A percentile compares a stretch with the other conserved stretches of the same genome.
These are phyloP conservation scores for Lyophyllum atratum DNA, from an alignment of 768 basidiomycete genomes.

Conservation along the genomic window DNA sequence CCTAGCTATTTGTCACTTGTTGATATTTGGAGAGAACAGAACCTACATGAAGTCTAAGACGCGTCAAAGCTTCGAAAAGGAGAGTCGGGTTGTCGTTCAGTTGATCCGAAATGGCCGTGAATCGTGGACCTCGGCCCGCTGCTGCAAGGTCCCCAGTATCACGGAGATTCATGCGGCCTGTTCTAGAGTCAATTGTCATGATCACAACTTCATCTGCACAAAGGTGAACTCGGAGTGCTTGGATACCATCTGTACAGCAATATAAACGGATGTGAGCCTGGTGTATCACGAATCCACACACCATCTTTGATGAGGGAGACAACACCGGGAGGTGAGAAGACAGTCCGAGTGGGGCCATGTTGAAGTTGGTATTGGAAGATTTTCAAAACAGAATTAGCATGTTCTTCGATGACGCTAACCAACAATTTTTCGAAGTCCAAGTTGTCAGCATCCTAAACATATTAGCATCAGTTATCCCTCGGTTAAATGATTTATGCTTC, in stretches of 20 bases:
- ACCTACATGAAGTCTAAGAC: slow-evolving; percentile 65
- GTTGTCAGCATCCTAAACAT: slow-evolving; percentile 56
- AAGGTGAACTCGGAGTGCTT: slow-evolving; percentile 66
- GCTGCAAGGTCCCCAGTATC: slow-evolving; percentile 83
- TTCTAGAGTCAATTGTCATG: slow-evolving; percentile 78
- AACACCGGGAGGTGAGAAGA: slow-evolving; percentile 66
- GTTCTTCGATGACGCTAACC: slow-evolving; percentile 60
- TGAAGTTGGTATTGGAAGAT: slow-evolving; percentile 58
- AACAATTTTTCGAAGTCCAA: slow-evolving; percentile 78
- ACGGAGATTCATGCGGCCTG: slow-evolving; percentile 74
- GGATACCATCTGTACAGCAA: slow-evolving; percentile 44
- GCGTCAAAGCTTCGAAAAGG: slow-evolving; percentile 57
- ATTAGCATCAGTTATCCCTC: not conserved
- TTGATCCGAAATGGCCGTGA: slow-evolving; percentile 55
- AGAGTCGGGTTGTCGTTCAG: slow-evolving; percentile 71
- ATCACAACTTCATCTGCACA: slow-evolving; percentile 78
- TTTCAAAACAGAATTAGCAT: slow-evolving; percentile 63
- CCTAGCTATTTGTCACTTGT: slow-evolving; percentile 2
- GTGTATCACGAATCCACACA: slow-evolving; percentile 25
- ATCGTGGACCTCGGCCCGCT: slow-evolving; percentile 69
- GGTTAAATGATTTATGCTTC: not conserved
- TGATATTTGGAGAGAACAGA: not conserved
- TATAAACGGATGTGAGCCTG: not conserved
- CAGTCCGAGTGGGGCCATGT: slow-evolving; percentile 46
- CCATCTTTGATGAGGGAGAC: slow-evolving; percentile 59